Conservation (phyloP, 148 eudicot genomes). For the Vaccinium macrocarpon region DNA sequence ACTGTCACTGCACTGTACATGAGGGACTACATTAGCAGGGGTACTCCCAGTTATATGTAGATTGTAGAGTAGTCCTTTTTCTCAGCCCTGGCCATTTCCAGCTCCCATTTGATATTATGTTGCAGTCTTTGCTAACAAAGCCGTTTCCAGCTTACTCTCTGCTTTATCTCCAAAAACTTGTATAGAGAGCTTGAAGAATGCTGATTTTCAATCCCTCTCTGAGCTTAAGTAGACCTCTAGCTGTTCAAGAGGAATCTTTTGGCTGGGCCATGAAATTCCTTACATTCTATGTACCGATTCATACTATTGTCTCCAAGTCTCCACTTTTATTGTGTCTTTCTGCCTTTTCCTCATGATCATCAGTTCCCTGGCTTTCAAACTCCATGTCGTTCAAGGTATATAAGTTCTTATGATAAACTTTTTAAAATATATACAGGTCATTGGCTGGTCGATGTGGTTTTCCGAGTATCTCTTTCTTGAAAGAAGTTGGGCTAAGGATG, state of each 20-base stretch:
- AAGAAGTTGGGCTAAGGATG: slow-evolving; percentile 88
- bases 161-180: not conserved
- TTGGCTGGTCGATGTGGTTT: slow-evolving; percentile 98
- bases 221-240: not conserved
- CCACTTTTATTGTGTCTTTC: not conserved
- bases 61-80: not conserved
- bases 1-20: not conserved
- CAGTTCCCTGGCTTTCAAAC: not conserved
- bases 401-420: not conserved
- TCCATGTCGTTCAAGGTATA: not conserved
- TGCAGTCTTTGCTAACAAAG: not conserved
- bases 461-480: slow-evolving; percentile 89
- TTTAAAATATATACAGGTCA: slow-evolving; percentile 49
- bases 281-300: not conserved
- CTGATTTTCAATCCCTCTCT: not conserved
- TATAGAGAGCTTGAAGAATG: not conserved
- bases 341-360: not conserved
- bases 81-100: not conserved
- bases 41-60: not conserved
- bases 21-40: not conserved
- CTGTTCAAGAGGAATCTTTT: not conserved
- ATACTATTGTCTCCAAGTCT: not conserved
- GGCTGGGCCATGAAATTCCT: not conserved
- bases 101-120: not conserved
- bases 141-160: not conserved